Evolutionary conservation across 441 rosid species (phyloP).

Genomic region (Metrosideros polymorpha): DNA sequence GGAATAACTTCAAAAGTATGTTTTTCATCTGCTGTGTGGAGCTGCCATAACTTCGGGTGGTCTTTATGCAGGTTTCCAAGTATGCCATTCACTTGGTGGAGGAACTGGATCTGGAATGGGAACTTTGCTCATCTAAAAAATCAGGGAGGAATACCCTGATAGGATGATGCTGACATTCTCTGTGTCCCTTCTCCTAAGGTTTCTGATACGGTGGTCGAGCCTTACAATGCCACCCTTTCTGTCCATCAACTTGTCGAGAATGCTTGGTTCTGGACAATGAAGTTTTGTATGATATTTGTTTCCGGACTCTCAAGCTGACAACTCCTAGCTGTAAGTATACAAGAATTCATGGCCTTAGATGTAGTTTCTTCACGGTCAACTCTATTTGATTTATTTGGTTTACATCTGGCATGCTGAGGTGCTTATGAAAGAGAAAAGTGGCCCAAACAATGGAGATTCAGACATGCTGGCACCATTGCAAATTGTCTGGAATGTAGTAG

Average conservation of each 20-base stretch:
- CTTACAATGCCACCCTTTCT: slow-evolving; percentile 10
- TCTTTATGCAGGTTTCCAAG: slow-evolving; percentile 4
- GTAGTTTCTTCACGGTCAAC: not conserved
- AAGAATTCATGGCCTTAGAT: not conserved
- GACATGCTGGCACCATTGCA: not conserved
- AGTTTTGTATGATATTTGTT: slow-evolving; percentile 5
- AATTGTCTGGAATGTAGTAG: not conserved
- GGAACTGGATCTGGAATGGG: slow-evolving; percentile 13
- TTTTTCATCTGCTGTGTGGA: not conserved
- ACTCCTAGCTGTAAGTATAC: not conserved
- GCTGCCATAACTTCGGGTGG: not conserved
- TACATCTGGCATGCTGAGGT: not conserved
- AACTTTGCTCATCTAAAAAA: slow-evolving; percentile 5
- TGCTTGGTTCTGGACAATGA: slow-evolving; percentile 11
- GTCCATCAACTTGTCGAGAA: slow-evolving; percentile 8
- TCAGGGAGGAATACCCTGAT: slow-evolving; percentile 12
- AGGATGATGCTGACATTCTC: slow-evolving; percentile 9
- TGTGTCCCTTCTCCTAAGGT: slow-evolving; percentile 10
- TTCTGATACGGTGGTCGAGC: slow-evolving; percentile 9
- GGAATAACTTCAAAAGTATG: not conserved
- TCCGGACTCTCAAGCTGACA: slow-evolving; percentile 9
- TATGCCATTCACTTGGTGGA: slow-evolving; percentile 10
- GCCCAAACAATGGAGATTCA: not conserved
- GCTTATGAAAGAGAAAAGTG: not conserved
- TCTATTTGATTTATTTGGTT: not conserved